Evolutionary conservation across 352 stramenopile species (phyloP).

Genomic region (Saprolegnia diclina): DNA sequence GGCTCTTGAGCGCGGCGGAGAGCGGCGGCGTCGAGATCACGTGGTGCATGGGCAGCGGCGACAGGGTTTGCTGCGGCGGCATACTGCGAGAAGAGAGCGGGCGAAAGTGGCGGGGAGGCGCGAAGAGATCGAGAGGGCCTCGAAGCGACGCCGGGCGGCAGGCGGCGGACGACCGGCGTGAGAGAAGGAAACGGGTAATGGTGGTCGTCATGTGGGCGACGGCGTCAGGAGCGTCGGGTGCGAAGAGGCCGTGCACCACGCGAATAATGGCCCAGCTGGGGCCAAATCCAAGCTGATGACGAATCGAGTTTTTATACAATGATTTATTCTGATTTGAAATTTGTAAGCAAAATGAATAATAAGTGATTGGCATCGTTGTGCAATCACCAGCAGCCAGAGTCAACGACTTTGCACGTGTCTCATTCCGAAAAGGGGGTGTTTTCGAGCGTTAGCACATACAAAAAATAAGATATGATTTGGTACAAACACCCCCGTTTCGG

Average conservation of each 20-base stretch:
- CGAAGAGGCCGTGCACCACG: constrained; percentile 7
- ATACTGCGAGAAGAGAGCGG: not conserved
- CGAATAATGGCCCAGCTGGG: not conserved
- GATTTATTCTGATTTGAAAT: not conserved
- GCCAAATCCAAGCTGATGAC: not conserved
- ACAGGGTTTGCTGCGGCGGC: not conserved
- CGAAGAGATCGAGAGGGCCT: not conserved
- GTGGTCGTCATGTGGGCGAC: not conserved
- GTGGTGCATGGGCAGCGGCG: not conserved
- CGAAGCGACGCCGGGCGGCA: not conserved
- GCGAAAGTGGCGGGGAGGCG: not conserved
- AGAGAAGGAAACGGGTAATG: constrained; percentile 9
- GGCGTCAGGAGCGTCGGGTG: not conserved
- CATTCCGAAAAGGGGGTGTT: not conserved
- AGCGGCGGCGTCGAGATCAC: not conserved
- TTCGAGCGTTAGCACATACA: not conserved
- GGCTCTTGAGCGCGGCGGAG: not conserved
- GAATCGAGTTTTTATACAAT: constrained; percentile 3
- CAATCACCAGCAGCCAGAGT: constrained; percentile 7
- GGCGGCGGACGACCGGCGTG: not conserved
- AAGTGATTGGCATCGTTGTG: constrained; percentile 16
- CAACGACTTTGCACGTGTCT: not conserved
- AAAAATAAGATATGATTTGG: too few species aligned
- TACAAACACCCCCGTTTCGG: too few species aligned
- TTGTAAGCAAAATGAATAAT: not conserved